phyloP scores from a whole-genome alignment of 148 eudicot species.

The Spergularia marina region DNA sequence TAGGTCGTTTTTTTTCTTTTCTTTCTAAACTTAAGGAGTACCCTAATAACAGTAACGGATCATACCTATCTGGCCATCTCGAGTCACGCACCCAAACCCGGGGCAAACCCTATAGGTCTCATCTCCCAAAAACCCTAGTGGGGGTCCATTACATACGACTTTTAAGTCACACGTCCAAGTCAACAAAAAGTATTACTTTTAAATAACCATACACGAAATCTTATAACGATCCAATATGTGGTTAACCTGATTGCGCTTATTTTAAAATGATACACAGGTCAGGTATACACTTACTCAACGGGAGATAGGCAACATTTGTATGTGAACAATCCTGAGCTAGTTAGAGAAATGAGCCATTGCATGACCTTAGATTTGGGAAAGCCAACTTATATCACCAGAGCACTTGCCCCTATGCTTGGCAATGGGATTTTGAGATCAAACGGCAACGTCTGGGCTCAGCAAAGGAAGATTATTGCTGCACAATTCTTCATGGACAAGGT shows the following conservation, averaged over 20 bases:
- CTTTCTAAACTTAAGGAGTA: too few species aligned
- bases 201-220: too few species aligned
- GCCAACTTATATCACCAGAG: slow-evolving; percentile 61
- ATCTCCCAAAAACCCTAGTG: too few species aligned
- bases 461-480: slow-evolving; percentile 70
- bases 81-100: too few species aligned
- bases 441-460: slow-evolving; percentile 61
- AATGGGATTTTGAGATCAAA: slow-evolving; percentile 82
- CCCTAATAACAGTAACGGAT: too few species aligned
- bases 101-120: too few species aligned
- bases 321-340: slow-evolving; percentile 55
- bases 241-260: not conserved
- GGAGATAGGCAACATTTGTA: slow-evolving; percentile 75
- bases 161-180: too few species aligned
- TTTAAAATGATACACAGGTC: slow-evolving; percentile 44
- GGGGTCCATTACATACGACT: too few species aligned
- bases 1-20: too few species aligned
- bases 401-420: slow-evolving; percentile 77
- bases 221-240: not conserved
- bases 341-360: slow-evolving; percentile 66
- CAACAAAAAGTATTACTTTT: too few species aligned
- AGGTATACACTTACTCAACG: slow-evolving; percentile 57
- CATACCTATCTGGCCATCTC: too few species aligned
- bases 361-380: slow-evolving; percentile 56
- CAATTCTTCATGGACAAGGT: slow-evolving; percentile 81